Evolutionary conservation across 2,329 filamentous ascomycete species (phyloP), one percentile per base, ranked within the genome.

Genomic region (Ophiocordyceps australis): DNA sequence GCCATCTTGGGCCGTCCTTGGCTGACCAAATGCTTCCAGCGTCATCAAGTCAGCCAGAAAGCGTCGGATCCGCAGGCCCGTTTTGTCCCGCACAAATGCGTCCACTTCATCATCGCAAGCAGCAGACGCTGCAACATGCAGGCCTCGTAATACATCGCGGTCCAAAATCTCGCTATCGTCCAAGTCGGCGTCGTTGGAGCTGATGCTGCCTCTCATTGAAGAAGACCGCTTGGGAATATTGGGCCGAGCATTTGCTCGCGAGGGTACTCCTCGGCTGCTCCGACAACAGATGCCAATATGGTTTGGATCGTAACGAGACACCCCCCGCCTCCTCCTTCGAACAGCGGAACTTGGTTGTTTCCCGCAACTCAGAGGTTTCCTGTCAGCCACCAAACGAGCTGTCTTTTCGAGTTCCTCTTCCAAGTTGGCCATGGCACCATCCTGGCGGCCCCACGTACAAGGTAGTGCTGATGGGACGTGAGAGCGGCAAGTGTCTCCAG

Each of bases 51-150:
- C 63, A 4, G 61, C 62, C 11, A 72, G 40, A 32, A 71, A 66
- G 6, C 55, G 55, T 18, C 66, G 54, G 23, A 70, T 54, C 10
- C 59, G 48, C 14, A 65, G 38, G 0, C 66, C 66, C 1, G 62
- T 68, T 32, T 55, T 54, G 14, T 56, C 45, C 16, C 54, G 47
- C 28, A 72, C 59, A 40, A 58, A 58, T 0, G 52, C 51, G 37
- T 71, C 63, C 3, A 68, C 53, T 19, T 55, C 46, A 28, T 63
- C 55, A 28, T 70, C 58, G 25, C 63, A 66, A 5, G 65, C 65
- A 9, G 65, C 66, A 5, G 59, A 59, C 17, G 62, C 55, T 5
- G 63, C 64, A 20, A 70, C 55, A 31, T 62, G 59, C 9, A 72
- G 44, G 0, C 65, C 66, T 26, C 55, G 51, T 25, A 70, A 51